phyloP scores from a whole-genome alignment of 345 rosid genomes.

The Salix udensis region DNA sequence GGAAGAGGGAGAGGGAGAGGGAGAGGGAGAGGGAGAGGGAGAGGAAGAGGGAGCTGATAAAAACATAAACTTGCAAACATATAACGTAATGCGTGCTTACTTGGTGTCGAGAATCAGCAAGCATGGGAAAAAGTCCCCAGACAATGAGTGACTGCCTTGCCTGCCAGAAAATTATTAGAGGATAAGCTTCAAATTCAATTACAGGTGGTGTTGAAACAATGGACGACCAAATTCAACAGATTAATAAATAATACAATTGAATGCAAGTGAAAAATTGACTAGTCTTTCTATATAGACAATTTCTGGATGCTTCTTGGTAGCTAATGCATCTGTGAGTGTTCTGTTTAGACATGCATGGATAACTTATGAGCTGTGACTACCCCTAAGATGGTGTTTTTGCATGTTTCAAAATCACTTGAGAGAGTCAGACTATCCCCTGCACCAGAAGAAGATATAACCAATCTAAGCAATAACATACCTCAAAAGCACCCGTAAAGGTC shows the following conservation, averaged over 20 bases:
- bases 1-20: too few species aligned
- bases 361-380: not conserved
- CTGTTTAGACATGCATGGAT: too few species aligned
- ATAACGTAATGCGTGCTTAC: constrained; percentile 26
- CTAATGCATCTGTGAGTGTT: too few species aligned
- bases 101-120: constrained; percentile 55
- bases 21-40: not conserved
- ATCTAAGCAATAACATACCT: constrained; percentile 39
- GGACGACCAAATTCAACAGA: not conserved
- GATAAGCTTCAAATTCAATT: not conserved
- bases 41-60: not conserved
- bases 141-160: constrained; percentile 67
- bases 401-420: not conserved
- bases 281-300: not conserved
- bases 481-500: constrained; percentile 95
- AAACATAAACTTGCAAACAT: not conserved
- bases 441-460: not conserved
- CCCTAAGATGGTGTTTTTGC: not conserved
- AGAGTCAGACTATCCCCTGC: not conserved
- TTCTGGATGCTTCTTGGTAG: not conserved
- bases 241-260: too few species aligned
- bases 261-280: too few species aligned
- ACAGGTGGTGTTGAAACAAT: not conserved
- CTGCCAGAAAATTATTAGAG: constrained; percentile 28
- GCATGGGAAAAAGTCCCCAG: constrained; percentile 65